A percentile compares a stretch with the other conserved stretches of the same genome.
Conservation (phyloP, 2,329 filamentous ascomycete species). For the Akanthomyces dipterigenus region DNA sequence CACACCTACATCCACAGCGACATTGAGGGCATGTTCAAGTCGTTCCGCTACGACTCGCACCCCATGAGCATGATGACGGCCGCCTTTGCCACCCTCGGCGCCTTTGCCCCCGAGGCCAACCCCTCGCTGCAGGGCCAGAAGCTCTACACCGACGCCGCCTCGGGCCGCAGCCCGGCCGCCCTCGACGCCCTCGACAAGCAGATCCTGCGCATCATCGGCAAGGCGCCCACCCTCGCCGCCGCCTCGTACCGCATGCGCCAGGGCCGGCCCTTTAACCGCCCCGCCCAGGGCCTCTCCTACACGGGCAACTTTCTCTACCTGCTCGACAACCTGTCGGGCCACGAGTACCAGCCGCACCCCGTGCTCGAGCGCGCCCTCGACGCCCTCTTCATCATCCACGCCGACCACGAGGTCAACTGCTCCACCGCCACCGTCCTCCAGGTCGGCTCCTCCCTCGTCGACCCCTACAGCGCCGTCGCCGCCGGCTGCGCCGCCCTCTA, state of each 20-base stretch:
- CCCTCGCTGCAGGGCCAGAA: conserved; percentile 43
- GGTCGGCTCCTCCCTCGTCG: conserved; percentile 48
- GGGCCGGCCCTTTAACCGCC: conserved; percentile 43
- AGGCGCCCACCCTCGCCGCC: conserved; percentile 43
- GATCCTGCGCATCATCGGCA: conserved; percentile 45
- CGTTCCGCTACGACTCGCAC: conserved; percentile 44
- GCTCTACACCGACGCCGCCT: conserved; percentile 40
- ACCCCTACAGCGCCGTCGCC: conserved; percentile 47
- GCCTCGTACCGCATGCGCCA: conserved; percentile 47
- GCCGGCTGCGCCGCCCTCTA: conserved; percentile 47
- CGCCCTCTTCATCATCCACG: conserved; percentile 48
- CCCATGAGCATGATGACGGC: conserved; percentile 47
- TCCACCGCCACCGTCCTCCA: conserved; percentile 50
- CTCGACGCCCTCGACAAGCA: conserved; percentile 43
- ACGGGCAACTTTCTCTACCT: conserved; percentile 50
- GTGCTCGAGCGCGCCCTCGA: conserved; percentile 45
- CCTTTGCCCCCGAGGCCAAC: conserved; percentile 43
- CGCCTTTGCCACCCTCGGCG: conserved; percentile 41
- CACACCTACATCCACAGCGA: conserved; percentile 44
- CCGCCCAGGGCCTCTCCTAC: conserved; percentile 41
- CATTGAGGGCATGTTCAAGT: conserved; percentile 44
- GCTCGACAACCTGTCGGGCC: conserved; percentile 42
- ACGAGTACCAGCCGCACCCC: conserved; percentile 41
- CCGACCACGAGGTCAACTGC: conserved; percentile 54
- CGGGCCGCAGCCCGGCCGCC: conserved; percentile 31